Base-by-base conservation (phyloP, 805 yeast genomes). In the Metschnikowia koreensis region DNA sequence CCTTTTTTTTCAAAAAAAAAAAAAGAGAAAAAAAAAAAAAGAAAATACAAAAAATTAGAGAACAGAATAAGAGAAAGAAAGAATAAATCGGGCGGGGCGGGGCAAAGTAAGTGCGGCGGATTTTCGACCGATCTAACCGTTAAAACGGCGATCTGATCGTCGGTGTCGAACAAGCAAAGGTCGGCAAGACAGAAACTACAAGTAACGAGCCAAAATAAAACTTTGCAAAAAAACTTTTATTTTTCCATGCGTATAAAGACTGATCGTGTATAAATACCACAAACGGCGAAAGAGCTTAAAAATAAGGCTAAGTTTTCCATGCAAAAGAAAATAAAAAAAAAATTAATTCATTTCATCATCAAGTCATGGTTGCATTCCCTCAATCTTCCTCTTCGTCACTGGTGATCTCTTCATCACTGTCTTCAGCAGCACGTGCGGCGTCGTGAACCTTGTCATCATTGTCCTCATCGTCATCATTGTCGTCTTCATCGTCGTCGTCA, bases 381-480 rank as follows among this genome's bases (percentile, higher is more conserved):
- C 33, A 41, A 49, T 49, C 44, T 16, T 48, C 52, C 48, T 53
- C 56, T 38, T 53, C 53, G 47, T 50, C 56, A 38, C 51, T 51
- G 47, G 51, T 50, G 52, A 51, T 50, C 31, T 48, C 58, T 40
- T 54, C 62, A 11, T 58, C 62, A 36, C 55, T 57, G 44, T 59
- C 65, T 15, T 53, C 57, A 31, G 51, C 57, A 12, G 54, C 57
- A 12, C 56, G 55, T 26, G 52, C 47, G 39, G 53, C 59, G 26
- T 50, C 54, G 26, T 50, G 54, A 15, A 51, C 56, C 28, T 62
- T 62, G 16, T 56, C 57, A 11, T 54, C 57, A 5, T 50, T 50
- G 16, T 50, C 59, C 17, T 65, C 69, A 7, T 66, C 69, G 7
- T 61, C 66, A 7, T 50, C 56, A 47, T 61, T 29, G 22, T 42